Base-by-base conservation (phyloP, 495 filamentous ascomycete genomes). In the Letharia columbiana region DNA sequence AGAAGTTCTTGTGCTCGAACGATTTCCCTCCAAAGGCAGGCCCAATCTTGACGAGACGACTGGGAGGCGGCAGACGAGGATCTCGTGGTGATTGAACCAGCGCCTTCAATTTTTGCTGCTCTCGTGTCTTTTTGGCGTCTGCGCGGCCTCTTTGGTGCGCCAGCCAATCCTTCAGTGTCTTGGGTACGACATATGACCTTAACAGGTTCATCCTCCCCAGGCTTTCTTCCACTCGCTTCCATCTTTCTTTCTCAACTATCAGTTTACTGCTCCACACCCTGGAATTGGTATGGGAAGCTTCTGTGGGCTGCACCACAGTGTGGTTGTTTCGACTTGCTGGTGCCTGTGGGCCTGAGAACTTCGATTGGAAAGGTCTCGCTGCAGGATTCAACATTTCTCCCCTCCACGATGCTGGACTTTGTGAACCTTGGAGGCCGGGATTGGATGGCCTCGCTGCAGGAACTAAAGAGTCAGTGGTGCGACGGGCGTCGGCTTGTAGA, bases 261-360 rank as follows among this genome's bases (percentile, higher is more conserved):
- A 63, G 41, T 3, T 62, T 40, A 54, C 66, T 70, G 20, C 61
- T 58, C 75, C 75, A 76, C 54, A 71, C 74, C 41, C 47, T 67
- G 9, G 73, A 75, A 11, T 70, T 67, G 9, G 44, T 73, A 47
- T 70, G 62, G 23, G 74, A 71, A 15, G 35, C 47, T 42, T 31
- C 57, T 50, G 42, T 23, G 17, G 59, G n/a, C 12, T 44, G 59
- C 17, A 57, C 39, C 54, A 57, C 17, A 5, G 7, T 57, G 11
- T 33, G 31, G 54, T 37, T 57, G 54, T 5, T 57, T 13, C 54
- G 54, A 35, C 33, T 33, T 35, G 54, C 54, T 57, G 28, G 23
- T 6, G 33, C 54, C 54, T 33, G 54, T 20, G 54, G 33, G 33
- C 33, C 54, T 37, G 54, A 57, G 33, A 20, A 35, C 3, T 57